Evolutionary conservation across 78 protist species (phyloP).

Genomic region (Polysphondylium violaceum): DNA sequence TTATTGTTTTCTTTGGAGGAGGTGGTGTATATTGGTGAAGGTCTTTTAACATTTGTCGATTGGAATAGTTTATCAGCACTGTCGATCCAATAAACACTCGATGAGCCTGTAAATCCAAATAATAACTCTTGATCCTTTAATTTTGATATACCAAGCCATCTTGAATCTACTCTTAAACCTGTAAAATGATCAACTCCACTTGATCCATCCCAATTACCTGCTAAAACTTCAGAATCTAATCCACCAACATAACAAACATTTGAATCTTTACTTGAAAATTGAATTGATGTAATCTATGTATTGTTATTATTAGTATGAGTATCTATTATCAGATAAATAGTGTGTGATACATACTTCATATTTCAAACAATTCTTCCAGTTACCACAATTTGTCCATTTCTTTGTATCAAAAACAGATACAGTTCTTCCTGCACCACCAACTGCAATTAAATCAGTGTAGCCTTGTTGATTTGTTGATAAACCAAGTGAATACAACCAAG

Average conservation of each 20-base stretch:
- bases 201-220: constrained; percentile 76
- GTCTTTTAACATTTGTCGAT: not conserved
- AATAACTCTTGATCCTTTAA: constrained; percentile 37
- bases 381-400: constrained; percentile 49
- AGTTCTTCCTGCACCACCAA: constrained; percentile 62
- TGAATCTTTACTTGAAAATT: constrained; percentile 27
- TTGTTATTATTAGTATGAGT: too few species aligned
- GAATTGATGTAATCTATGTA: constrained; percentile 21
- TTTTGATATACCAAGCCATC: constrained; percentile 71
- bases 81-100: constrained; percentile 34
- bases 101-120: constrained; percentile 60
- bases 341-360: too few species aligned
- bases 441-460: constrained; percentile 34
- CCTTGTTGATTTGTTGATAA: constrained; percentile 1
- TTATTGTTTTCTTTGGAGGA: constrained; percentile 1
- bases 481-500: constrained; percentile 15
- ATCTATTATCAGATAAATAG: too few species aligned
- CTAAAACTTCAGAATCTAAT: constrained; percentile 67
- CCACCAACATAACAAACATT: constrained; percentile 55
- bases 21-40: not conserved
- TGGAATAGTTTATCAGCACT: constrained; percentile 38
- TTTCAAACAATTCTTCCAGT: constrained; percentile 69
- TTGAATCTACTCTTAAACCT: constrained; percentile 66
- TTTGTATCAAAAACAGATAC: constrained; percentile 46
- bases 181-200: constrained; percentile 52